Conservation (phyloP, 1,284 basidiomycete genomes). For the Phenoliferia sp. region DNA sequence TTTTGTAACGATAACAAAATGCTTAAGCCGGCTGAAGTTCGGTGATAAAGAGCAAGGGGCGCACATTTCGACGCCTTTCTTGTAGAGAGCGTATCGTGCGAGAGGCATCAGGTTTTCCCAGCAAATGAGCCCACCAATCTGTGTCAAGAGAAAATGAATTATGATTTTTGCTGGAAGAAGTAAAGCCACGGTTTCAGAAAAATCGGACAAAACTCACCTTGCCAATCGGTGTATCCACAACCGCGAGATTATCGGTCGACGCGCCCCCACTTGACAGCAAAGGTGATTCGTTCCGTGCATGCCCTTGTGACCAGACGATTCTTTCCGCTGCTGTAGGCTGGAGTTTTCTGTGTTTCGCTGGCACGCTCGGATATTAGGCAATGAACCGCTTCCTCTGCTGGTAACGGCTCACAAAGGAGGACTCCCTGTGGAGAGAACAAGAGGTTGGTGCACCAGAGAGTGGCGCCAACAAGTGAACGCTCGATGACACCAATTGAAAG, state of each 20-base stretch:
- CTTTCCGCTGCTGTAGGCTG: constrained; percentile 52
- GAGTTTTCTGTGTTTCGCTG: constrained; percentile 14
- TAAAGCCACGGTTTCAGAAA: too few relatives aligned
- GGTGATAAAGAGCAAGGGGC: not conserved
- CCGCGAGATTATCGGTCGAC: constrained; percentile 35
- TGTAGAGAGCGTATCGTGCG: constrained; percentile 36
- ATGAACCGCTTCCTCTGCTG: not conserved
- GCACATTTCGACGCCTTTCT: constrained; percentile 3
- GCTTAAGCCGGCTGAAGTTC: too few relatives aligned
- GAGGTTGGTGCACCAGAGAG: constrained; percentile 64
- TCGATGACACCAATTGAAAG: constrained; percentile 68
- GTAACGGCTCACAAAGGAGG: constrained; percentile 46
- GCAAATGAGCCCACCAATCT: constrained; percentile 53
- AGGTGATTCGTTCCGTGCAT: constrained; percentile 36
- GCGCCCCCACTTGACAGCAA: constrained; percentile 43
- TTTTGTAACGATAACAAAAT: too few relatives aligned
- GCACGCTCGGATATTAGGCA: not conserved
- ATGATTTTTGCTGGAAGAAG: too few relatives aligned
- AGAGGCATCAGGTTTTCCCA: constrained; percentile 78
- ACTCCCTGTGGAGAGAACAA: constrained; percentile 58
- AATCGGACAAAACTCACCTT: constrained; percentile 45
- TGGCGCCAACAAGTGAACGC: constrained; percentile 52
- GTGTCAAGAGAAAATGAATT: constrained; percentile 24
- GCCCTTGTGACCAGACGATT: constrained; percentile 60
- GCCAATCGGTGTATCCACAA: constrained; percentile 44